Base-by-base conservation (phyloP, 805 yeast genomes). In the Yamadazyma laniorum region DNA sequence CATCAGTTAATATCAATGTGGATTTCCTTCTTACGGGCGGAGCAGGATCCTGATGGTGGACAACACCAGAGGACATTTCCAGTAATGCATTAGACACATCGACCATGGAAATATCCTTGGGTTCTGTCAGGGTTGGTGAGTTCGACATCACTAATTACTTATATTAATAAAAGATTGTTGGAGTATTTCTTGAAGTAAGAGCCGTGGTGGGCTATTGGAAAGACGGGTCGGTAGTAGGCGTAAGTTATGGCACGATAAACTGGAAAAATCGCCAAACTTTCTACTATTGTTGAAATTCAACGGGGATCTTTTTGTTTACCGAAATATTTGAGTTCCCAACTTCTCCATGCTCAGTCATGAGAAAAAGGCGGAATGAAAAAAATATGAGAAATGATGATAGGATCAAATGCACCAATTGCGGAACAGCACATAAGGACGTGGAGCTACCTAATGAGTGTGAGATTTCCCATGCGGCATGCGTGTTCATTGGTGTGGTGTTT, bases 1-100 rank as follows among this genome's bases (percentile, higher is more conserved):
- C 91, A 43, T 82, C 89, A 1, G 82, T 77, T 28, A 86, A 71
- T 12, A 85, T 78, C 37, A 85, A 50, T 0, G 93, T 84, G 2
- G 90, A 81, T 58, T 81, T 82, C 46, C 88, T 70, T 50, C 86
- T 70, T 6, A 44, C 42, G 1, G 74, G 73, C 13, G 31, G 12
- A 12, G 36, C 36, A 3, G 19, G 28, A 17, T 16, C 39, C 34
- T 34, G 34, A 19, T 40, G 46, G 16, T 14, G 25, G 5, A 17
- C 19, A 15, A 2, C 11, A n/a, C 14, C 18, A 14, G 18, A 21
- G 29, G 39, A 18, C 1, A 31, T 37, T 29, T 43, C 50, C 19
- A 31, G 34, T 21, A 48, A 49, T 15, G 65, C 69, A 37, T 56
- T 55, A 27, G 70, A 63, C 4, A 67, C 71, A 41, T 67, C 73